Base-by-base conservation (phyloP, 306 rosid species). In the Trichosanthes cucumerina region DNA sequence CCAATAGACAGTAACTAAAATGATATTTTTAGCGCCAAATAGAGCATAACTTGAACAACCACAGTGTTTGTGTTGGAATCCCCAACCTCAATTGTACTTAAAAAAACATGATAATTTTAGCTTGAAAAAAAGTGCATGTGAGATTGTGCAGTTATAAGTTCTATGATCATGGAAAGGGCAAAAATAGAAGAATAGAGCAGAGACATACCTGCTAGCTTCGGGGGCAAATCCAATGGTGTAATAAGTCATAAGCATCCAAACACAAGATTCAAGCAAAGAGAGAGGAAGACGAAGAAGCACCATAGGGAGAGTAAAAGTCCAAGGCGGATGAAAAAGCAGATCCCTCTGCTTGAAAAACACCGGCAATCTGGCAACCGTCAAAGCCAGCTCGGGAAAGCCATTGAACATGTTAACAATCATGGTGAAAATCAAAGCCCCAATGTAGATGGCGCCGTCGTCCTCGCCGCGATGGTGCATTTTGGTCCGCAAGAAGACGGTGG, bases 341-440 rank as follows among this genome's bases (percentile, higher is more conserved):
- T 94, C 97, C 79, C 98, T 87, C 0, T 94, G 98, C 87, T 90
- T 94, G 86, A 90, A 92, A 72, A 92, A 94, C 59, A 90, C 92
- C 28, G 98, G 96, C 31, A 92, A 91, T 78, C 98, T 88, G 10
- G 80, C 72, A 77, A 90, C 87, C 6, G 93, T 89, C 84, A 94
- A 63, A 12, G 96, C 79, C 0, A 87, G 71, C 80, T 94, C 97
- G 36, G 96, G 65, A 79, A 88, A 89, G 4, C 96, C 97, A 62
- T 89, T 94, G 77, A 92, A 94, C 91, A 85, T 94, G 80, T 90
- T 92, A 21, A 81, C 80, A 39, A 88, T 77, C 82, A 94, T 69
- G 47, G 86, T 7, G 70, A 87, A 94, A 62, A 87, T 8, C 18
- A 92, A 83, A 13, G 96, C 90, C 19, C 98, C 97, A 18, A 89